Evolutionary conservation across 1,284 basidiomycete species (phyloP).

Genomic region (Golubevia pallescens): DNA sequence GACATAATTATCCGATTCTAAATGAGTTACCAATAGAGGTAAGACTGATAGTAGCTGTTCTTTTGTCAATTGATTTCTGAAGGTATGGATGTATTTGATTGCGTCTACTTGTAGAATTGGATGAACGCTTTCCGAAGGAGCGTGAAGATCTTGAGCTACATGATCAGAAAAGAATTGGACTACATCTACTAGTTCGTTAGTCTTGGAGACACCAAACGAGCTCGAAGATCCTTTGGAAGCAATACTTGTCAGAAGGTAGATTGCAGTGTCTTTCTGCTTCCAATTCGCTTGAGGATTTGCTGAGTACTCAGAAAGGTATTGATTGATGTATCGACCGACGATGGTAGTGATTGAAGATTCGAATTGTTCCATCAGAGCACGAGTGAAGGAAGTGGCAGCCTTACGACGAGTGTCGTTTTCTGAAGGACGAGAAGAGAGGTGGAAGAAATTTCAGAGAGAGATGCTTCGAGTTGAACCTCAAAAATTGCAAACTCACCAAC

Average conservation of each 20-base stretch:
- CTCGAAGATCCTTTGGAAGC: slow-evolving; percentile 83
- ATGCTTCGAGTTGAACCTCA: slow-evolving; percentile 67
- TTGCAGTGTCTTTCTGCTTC: slow-evolving; percentile 94
- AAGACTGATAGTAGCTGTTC: slow-evolving; percentile 89
- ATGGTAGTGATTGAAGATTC: slow-evolving; percentile 84
- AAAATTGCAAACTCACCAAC: slow-evolving; percentile 67
- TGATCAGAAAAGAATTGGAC: slow-evolving; percentile 94
- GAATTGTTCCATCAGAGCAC: slow-evolving; percentile 81
- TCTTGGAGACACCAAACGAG: slow-evolving; percentile 88
- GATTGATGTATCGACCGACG: slow-evolving; percentile 80
- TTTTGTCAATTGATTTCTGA: slow-evolving; percentile 74
- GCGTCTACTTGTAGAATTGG: slow-evolving; percentile 94
- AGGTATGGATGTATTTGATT: slow-evolving; percentile 67
- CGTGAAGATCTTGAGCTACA: slow-evolving; percentile 85
- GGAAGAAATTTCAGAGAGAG: slow-evolving; percentile 12
- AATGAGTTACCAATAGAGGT: slow-evolving; percentile 84
- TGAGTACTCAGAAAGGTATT: slow-evolving; percentile 73
- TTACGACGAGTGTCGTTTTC: slow-evolving; percentile 80
- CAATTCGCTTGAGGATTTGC: slow-evolving; percentile 76
- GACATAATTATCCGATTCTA: slow-evolving; percentile 67
- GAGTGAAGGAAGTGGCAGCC: slow-evolving; percentile 88
- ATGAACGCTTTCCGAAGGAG: slow-evolving; percentile 74
- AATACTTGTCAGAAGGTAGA: slow-evolving; percentile 88
- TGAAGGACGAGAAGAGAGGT: slow-evolving; percentile 9
- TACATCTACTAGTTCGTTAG: slow-evolving; percentile 89